These are phyloP conservation scores for Zygosaccharomyces rouxii DNA, from an alignment of 805 yeast genomes.

Conservation along the genomic window DNA sequence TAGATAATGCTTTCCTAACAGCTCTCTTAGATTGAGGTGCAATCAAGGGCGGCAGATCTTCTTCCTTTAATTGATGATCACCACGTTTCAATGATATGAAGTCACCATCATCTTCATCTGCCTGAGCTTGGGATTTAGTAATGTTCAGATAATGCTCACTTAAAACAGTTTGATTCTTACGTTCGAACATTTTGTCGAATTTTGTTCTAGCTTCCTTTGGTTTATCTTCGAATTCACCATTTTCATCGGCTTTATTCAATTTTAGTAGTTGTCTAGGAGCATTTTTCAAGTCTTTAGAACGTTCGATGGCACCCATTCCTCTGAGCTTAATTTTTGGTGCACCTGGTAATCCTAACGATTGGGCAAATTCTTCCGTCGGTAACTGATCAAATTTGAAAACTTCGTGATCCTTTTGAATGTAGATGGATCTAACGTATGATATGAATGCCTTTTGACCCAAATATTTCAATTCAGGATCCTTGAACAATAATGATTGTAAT, in stretches of 20 bases:
- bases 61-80: slow-evolving; percentile 66
- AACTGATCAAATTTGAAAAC: slow-evolving; percentile 73
- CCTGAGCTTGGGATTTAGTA: slow-evolving; percentile 44
- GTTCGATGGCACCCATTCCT: slow-evolving; percentile 42
- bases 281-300: slow-evolving; percentile 70
- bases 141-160: slow-evolving; percentile 83
- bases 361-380: slow-evolving; percentile 81
- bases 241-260: slow-evolving; percentile 53
- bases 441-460: slow-evolving; percentile 94
- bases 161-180: slow-evolving; percentile 87
- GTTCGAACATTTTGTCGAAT: slow-evolving; percentile 92
- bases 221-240: slow-evolving; percentile 51
- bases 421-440: slow-evolving; percentile 80
- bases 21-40: slow-evolving; percentile 77
- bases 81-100: slow-evolving; percentile 76
- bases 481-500: slow-evolving; percentile 83
- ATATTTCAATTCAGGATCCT: slow-evolving; percentile 87
- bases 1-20: slow-evolving; percentile 79
- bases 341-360: slow-evolving; percentile 88
- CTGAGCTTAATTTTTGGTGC: slow-evolving; percentile 86
- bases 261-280: slow-evolving; percentile 65
- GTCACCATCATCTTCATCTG: slow-evolving; percentile 57
- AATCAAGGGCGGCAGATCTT: slow-evolving; percentile 56
- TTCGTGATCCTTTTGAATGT: slow-evolving; percentile 81
- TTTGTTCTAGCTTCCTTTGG: slow-evolving; percentile 61